Evolutionary conservation across 2,329 filamentous ascomycete species (phyloP), one percentile per base, ranked within the genome.

Genomic region (Whalleya microplaca): DNA sequence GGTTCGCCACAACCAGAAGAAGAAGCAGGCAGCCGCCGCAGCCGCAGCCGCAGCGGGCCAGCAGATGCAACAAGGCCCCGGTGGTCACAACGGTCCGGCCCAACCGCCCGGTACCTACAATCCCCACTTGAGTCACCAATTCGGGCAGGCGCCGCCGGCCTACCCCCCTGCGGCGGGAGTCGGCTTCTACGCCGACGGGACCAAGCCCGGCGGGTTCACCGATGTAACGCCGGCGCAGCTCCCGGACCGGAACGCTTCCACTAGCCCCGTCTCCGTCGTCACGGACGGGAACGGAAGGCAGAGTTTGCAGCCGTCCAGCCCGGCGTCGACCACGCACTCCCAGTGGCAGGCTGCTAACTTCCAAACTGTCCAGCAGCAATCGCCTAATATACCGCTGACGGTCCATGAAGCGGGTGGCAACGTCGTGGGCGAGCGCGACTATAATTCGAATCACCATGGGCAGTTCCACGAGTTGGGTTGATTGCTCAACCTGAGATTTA

Each of bases 401-500:
- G 70, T 77, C 21, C 68, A 78, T 54, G 77, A 79, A 65, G 76
- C 74, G 1, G 71, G 73, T 21, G 69, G 70, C 1, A 70, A 71
- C 18, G 65, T 61, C 3, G 66, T 72, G 12, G 73, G 75, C 9
- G 65, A 60, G 12, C 47, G 59, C 2, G 67, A 67, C 37, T 66
- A 65, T 10, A 69, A 72, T 47, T 50, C 64, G 21, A 66, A 74
- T 45, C 73, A 76, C 50, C 71, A 62, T 8, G 75, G 75, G 1
- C 65, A 77, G 52, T 73, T 78, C 54, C 75, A 78, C 43, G 77
- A 79, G 68, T 57, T 79, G 63, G 69, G 64, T 12, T 76, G 66
- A 53, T 45, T 16, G 45, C 7, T 6, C 3, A 14, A 37, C 14
- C 32, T 27, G 32, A 16, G 10, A 3, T 37, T 16, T 37, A 7